Evolutionary conservation across 805 yeast genomes (phyloP).

Genomic region (Cyberlindnera mycetangii): DNA sequence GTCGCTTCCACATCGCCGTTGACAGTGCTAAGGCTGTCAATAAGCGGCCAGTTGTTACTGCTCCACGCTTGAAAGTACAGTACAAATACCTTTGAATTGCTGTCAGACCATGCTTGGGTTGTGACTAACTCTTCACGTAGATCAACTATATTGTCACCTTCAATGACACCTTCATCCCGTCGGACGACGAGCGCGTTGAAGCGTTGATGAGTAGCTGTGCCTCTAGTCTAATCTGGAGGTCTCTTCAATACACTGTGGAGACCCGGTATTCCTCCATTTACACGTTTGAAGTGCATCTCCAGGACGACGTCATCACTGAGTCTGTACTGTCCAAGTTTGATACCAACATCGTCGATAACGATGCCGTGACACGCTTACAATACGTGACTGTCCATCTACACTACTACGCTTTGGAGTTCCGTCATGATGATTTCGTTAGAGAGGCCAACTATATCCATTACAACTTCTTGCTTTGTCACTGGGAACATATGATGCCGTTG

Average conservation of each 20-base stretch:
- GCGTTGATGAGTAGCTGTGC: constrained; percentile 5
- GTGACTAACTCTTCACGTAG: constrained; percentile 5
- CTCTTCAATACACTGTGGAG: constrained; percentile 6
- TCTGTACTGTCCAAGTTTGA: constrained; percentile 9
- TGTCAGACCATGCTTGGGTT: background rate
- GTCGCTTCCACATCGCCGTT: constrained; percentile 8
- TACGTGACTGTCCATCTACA: constrained; percentile 8
- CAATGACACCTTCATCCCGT: constrained; percentile 12
- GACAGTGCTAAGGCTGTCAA: constrained; percentile 1
- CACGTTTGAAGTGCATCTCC: constrained; percentile 12
- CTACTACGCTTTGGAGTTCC: constrained; percentile 9
- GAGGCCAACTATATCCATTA: constrained; percentile 14
- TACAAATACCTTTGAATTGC: background rate
- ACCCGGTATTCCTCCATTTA: constrained; percentile 11
- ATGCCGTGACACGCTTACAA: constrained; percentile 5
- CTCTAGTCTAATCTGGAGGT: constrained; percentile 2
- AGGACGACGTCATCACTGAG: constrained; percentile 10
- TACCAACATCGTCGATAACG: constrained; percentile 5
- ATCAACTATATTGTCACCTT: constrained; percentile 12
- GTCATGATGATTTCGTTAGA: background rate
- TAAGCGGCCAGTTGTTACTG: constrained; percentile 8
- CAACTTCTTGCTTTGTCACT: constrained; percentile 16
- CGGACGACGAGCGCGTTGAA: constrained; percentile 12
- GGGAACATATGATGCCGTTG: constrained; percentile 35
- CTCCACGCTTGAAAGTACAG: constrained; percentile 12